A percentile compares a stretch with the other conserved stretches of the same genome.
phyloP scores from a whole-genome alignment of 2,329 filamentous ascomycete genomes.

The Aaosphaeria arxii region DNA sequence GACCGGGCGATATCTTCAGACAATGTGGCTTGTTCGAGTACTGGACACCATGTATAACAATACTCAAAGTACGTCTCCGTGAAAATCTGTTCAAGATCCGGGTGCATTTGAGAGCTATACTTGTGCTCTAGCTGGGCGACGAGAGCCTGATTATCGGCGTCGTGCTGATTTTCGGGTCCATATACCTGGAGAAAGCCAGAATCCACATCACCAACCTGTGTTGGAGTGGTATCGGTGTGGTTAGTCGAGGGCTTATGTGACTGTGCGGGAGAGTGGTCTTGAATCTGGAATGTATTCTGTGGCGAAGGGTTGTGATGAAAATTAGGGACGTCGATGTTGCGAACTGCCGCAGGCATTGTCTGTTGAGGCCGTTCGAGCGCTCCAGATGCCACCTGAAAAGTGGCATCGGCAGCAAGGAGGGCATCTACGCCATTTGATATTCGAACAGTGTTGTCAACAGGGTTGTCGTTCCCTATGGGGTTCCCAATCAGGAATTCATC shows the following conservation, averaged over 20 bases:
- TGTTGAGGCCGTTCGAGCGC: conserved; percentile 4
- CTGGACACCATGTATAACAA: conserved; percentile 20
- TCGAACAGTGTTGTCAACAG: neutral
- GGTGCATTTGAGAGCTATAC: conserved; percentile 10
- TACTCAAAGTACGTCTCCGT: conserved; percentile 18
- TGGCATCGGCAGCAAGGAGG: conserved; percentile 9
- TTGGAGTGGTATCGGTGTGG: conserved; percentile 11
- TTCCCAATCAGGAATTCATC: neutral
- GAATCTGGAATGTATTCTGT: conserved; percentile 2
- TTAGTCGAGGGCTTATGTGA: conserved; percentile 2
- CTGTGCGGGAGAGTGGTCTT: conserved; percentile 5
- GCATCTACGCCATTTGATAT: conserved; percentile 10
- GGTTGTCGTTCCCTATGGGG: neutral
- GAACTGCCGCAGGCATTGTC: conserved; percentile 5
- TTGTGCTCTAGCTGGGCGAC: conserved; percentile 16
- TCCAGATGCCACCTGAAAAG: conserved; percentile 5
- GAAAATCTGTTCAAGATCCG: conserved; percentile 17
- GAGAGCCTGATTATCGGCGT: conserved; percentile 17
- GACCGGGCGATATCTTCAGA: conserved; percentile 13
- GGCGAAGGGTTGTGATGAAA: conserved; percentile 7
- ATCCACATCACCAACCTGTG: conserved; percentile 15
- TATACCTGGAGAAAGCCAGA: conserved; percentile 16
- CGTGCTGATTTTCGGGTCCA: conserved; percentile 15
- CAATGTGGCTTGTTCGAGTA: conserved; percentile 13
- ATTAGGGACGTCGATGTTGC: conserved; percentile 2